Evolutionary conservation across 106 monocot species (phyloP), one percentile per base, ranked within the genome.

Genomic region (Ottelia alismoides): DNA sequence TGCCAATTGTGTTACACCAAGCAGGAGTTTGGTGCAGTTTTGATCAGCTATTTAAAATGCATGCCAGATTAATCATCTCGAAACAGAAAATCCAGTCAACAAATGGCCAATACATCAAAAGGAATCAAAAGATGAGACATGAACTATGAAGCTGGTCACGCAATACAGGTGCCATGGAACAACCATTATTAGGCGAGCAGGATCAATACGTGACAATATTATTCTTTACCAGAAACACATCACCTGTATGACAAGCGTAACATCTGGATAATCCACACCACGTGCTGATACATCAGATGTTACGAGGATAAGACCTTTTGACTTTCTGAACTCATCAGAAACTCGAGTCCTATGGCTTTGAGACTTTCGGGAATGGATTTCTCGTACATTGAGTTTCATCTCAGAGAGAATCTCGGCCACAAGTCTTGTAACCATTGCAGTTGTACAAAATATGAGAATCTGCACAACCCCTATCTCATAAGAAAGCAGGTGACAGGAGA

Each of bases 221-320:
- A n/a, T n/a, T n/a, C n/a, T n/a, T n/a, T n/a, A n/a, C 16, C 16
- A 2, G 40, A 49, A 62, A 62, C 17, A 7, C 52, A 11, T 27
- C 52, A 76, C 87, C 78, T 82, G 87, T 58, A 78, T 32, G 47
- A 82, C 82, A 64, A 87, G 75, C 29, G 82, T 78, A 35, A 87
- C 78, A 64, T 87, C 87, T 21, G 82, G 87, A 58, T 87, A 87
- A 62, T 87, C 87, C 47, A 87, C 82, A 17, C 87, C 87, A 25
- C 82, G 60, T 16, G 87, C 87, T 31, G 87, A 87, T 16, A 87
- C 87, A 64, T 87, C 87, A 55, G 87, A 87, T 25, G 82, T 87
- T 26, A 87, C 82, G 25, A 87, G 68, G 63, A 87, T 76, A 27
- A 87, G 67, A 49, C 87, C 69, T 53, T 82, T 87, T 63, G 78